phyloP scores from a whole-genome alignment of 352 stramenopile genomes.

The Phytopythium cucurbitacearum region DNA sequence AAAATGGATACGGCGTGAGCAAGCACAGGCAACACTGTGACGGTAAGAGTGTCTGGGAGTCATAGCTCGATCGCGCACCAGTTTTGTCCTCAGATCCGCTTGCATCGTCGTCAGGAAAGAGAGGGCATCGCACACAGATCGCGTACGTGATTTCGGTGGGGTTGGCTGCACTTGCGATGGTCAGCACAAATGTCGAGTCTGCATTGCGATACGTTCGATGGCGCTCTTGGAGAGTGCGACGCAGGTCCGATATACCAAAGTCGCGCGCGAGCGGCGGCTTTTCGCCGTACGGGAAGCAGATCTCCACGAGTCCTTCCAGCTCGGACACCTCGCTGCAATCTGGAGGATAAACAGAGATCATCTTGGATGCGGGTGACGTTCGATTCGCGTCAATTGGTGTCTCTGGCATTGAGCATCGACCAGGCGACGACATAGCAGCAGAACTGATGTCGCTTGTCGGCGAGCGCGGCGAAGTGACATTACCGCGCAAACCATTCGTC shows the following conservation, averaged over 20 bases:
- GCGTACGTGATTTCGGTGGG: slow-evolving; percentile 60
- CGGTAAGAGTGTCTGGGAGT: slow-evolving; percentile 11
- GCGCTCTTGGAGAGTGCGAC: slow-evolving; percentile 56
- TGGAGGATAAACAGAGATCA: slow-evolving; percentile 47
- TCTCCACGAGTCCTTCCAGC: slow-evolving; percentile 59
- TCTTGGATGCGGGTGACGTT: slow-evolving; percentile 25
- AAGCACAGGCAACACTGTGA: slow-evolving; percentile 72
- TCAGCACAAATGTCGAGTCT: slow-evolving; percentile 73
- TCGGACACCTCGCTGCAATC: slow-evolving; percentile 39
- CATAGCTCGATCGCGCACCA: neutral
- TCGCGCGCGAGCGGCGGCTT: slow-evolving; percentile 32
- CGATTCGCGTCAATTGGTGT: neutral
- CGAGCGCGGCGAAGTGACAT: too few relatives aligned
- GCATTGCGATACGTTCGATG: slow-evolving; percentile 60
- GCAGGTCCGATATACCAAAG: slow-evolving; percentile 51
- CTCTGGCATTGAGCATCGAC: neutral
- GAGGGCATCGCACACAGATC: slow-evolving; percentile 58
- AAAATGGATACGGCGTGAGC: slow-evolving; percentile 75
- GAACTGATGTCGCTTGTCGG: too few relatives aligned
- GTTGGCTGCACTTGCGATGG: slow-evolving; percentile 38
- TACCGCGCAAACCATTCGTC: slow-evolving; percentile 19
- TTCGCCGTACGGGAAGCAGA: slow-evolving; percentile 75
- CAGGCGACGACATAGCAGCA: neutral
- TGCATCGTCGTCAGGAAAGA: slow-evolving; percentile 48
- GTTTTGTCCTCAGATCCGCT: neutral